Conservation (phyloP, 2,329 filamentous ascomycete genomes). For the Colletotrichum aenigma region DNA sequence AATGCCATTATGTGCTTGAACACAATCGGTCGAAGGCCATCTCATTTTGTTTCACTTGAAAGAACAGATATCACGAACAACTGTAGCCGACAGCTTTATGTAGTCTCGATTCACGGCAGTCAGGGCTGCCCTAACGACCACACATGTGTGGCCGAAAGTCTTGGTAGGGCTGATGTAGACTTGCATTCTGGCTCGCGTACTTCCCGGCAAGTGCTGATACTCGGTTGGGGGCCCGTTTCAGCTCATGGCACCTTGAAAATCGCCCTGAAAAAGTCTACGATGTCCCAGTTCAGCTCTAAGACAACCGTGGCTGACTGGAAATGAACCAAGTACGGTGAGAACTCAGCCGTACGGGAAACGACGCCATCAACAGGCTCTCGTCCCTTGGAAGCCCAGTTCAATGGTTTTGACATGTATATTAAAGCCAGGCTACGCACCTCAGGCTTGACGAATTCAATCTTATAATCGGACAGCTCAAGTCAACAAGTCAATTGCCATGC, state of each 20-base stretch:
- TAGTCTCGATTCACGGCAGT: too few species aligned
- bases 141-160: too few species aligned
- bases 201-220: neutral
- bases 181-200: neutral
- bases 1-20: too few species aligned
- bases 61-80: too few species aligned
- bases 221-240: neutral
- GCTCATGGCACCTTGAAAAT: neutral
- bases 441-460: neutral
- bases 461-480: neutral
- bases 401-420: neutral
- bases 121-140: too few species aligned
- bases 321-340: neutral
- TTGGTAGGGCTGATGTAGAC: too few species aligned
- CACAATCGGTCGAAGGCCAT: too few species aligned
- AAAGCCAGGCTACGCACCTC: neutral
- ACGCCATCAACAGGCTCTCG: rapidly evolving
- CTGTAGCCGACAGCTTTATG: too few species aligned
- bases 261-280: rapidly evolving
- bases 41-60: too few species aligned
- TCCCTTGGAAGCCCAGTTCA: rapidly evolving
- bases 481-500: neutral
- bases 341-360: neutral
- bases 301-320: neutral
- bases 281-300: neutral